Base-by-base conservation (phyloP, 129 eudicot genomes). In the Tanacetum coccineum region DNA sequence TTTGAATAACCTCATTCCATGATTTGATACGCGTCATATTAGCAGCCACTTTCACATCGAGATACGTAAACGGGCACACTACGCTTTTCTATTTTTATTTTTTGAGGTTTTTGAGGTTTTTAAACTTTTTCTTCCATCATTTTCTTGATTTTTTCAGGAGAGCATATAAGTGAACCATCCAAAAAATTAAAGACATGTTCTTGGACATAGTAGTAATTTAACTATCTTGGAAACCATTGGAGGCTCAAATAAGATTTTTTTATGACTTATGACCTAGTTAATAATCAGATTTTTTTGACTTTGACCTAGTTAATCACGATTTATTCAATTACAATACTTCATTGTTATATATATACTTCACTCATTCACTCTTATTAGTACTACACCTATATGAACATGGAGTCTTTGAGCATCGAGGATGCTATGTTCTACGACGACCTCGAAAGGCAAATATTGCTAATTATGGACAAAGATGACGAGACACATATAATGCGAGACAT, bases 401-500 rank as follows among this genome's bases (percentile, higher is more conserved):
- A 66, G 21, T 61, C 75, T 9, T 28, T 1, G 2, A 55, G 13
- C 25, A 49, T 21, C 0, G 85, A 74, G 0, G 93, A 83, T 59
- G 78, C 71, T 61, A 68, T 44, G 18, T 81, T 79, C 45, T 89
- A 81, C 30, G 58, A 36, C 10, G 90, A 89, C 53, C 84, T 89
- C 13, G 78, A 74, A 30, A 77, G 78, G 75, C 95, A 80, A 58
- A 75, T 89, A 49, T 56, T 86, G 79, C 64, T 72, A 25, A 75
- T 89, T 18, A 86, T 84, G 36, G 82, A 74, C 4, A 95, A 88
- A 14, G 77, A 73, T n/a, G 81, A 82, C 2, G 63, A 59, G 15
- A 75, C 69, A 5, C 9, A 67, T 59, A 67, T 67, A 28, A 56
- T 44, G 64, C 28, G 60, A 47, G 17, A 70, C 17, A 13, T 67